These are phyloP conservation scores for Arthrobotrys entomopaga DNA, from an alignment of 2,329 filamentous ascomycete species.

Conservation along the genomic window DNA sequence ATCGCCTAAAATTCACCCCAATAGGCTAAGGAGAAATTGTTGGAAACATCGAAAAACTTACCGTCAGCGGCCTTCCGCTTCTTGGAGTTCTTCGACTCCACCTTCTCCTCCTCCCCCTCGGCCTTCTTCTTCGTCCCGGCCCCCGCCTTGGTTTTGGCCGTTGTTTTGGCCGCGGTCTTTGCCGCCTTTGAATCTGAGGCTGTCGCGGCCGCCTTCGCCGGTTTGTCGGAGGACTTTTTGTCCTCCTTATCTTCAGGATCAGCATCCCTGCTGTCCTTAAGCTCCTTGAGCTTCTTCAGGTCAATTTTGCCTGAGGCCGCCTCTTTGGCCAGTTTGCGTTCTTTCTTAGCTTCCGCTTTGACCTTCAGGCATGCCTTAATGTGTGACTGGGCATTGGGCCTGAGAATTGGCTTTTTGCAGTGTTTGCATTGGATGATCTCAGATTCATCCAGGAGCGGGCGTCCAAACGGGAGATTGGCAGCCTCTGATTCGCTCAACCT, in stretches of 20 bases:
- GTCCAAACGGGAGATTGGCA: constrained; percentile 82
- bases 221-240: constrained; percentile 55
- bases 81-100: constrained; percentile 74
- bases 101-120: constrained; percentile 69
- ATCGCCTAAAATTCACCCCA: neutral
- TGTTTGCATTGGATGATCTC: constrained; percentile 90
- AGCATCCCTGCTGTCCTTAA: constrained; percentile 60
- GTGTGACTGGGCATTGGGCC: constrained; percentile 78
- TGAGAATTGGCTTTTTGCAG: constrained; percentile 88
- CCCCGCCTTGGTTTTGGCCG: constrained; percentile 34
- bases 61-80: constrained; percentile 78
- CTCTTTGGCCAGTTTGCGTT: constrained; percentile 78
- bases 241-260: constrained; percentile 62
- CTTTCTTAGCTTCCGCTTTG: constrained; percentile 78
- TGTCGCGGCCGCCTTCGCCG: constrained; percentile 62
- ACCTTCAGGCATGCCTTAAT: constrained; percentile 84
- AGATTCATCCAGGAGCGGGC: constrained; percentile 80
- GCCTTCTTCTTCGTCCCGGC: constrained; percentile 69
- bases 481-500: constrained; percentile 79
- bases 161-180: constrained; percentile 28
- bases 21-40: neutral
- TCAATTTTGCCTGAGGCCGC: constrained; percentile 63
- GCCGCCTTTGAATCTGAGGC: constrained; percentile 35
- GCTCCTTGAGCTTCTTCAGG: constrained; percentile 61
- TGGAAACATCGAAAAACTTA: constrained; percentile 7